Conservation (phyloP, 768 basidiomycete genomes). For the Naganishia onofrii region DNA sequence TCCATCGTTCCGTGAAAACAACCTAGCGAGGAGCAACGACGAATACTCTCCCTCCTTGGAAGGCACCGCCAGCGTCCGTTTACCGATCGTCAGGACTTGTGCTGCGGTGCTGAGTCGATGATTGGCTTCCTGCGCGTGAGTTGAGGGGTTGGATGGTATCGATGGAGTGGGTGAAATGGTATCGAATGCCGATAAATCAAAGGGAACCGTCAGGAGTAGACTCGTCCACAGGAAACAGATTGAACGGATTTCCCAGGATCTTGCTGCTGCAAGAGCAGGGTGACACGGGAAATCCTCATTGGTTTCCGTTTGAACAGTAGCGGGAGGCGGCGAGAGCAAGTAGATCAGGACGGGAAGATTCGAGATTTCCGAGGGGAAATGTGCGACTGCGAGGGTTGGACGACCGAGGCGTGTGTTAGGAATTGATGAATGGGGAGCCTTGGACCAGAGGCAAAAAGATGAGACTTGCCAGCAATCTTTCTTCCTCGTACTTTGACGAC, state of each 20-base stretch:
- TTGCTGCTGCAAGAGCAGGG: slow-evolving; percentile 36
- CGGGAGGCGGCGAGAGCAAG: slow-evolving; percentile 57
- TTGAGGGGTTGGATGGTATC: slow-evolving; percentile 43
- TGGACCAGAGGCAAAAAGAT: no score
- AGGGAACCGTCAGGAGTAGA: slow-evolving; percentile 88
- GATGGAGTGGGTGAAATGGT: slow-evolving; percentile 50
- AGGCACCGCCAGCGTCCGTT: slow-evolving; percentile 28
- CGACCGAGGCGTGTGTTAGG: no score
- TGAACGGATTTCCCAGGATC: slow-evolving; percentile 79
- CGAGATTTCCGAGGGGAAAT: slow-evolving; percentile 86
- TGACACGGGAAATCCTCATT: slow-evolving; percentile 33
- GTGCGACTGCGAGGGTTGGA: slow-evolving; percentile 79
- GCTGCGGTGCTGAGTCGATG: slow-evolving; percentile 55
- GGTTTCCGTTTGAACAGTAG: slow-evolving; percentile 30
- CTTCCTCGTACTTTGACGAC: slow-evolving; percentile 84
- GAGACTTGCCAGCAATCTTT: slow-evolving; percentile 84
- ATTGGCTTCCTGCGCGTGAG: no score
- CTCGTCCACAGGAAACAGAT: slow-evolving; percentile 87
- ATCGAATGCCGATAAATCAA: slow-evolving; percentile 78
- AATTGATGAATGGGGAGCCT: no score
- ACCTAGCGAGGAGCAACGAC: slow-evolving; percentile 71
- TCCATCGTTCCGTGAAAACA: slow-evolving; percentile 70
- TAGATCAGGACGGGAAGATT: slow-evolving; percentile 74
- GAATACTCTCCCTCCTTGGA: slow-evolving; percentile 84
- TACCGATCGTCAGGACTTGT: slow-evolving; percentile 2